Evolutionary conservation across 2,329 filamentous ascomycete species (phyloP), one percentile per base, ranked within the genome.

Genomic region (Fusarium dimerum): DNA sequence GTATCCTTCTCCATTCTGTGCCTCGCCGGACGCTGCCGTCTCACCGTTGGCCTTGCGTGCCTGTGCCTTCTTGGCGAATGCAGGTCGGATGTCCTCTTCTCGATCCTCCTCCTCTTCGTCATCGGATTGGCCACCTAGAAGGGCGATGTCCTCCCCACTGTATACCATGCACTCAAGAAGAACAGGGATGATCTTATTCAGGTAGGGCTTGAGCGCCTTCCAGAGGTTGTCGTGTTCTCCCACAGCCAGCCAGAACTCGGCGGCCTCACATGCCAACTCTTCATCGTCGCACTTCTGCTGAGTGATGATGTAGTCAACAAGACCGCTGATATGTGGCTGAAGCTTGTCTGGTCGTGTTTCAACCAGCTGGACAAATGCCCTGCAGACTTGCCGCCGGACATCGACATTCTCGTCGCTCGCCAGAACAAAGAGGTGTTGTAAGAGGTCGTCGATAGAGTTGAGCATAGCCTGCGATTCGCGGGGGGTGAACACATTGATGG

Each of bases 141-240:
- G 79, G 34, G 90, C 81, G 62, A 96, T 94, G 60, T 97, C 94
- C 62, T 99, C 94, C 58, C 94, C 90, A 65, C 89, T 90, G 71
- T 97, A 99, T 2, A 97, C 86, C 93, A 99, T 99, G 68, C 90
- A 95, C 60, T 94, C 86, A 8, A 99, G 81, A 47, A 99, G 77
- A 2, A 97, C 89, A 0, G 94, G 94, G 30, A 99, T 88, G 58
- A 97, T 93, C 70, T 89, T 90, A 60, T 82, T 74, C 50, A 97
- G 83, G 67, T 90, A 90, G 0, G 92, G 92, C 9, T 82, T 85
- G 43, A 99, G 78, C 1, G 85, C 82, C 60, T 85, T 81, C 76
- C 90, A 91, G 48, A 97, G 76, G 53, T 88, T 83, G 40, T 89
- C 83, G 68, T 96, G 90, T 69, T 97, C 94, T 54, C 92, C 92